These are phyloP conservation scores for Phytophthora constricta DNA, from an alignment of 352 stramenopile genomes.

Conservation along the genomic window DNA sequence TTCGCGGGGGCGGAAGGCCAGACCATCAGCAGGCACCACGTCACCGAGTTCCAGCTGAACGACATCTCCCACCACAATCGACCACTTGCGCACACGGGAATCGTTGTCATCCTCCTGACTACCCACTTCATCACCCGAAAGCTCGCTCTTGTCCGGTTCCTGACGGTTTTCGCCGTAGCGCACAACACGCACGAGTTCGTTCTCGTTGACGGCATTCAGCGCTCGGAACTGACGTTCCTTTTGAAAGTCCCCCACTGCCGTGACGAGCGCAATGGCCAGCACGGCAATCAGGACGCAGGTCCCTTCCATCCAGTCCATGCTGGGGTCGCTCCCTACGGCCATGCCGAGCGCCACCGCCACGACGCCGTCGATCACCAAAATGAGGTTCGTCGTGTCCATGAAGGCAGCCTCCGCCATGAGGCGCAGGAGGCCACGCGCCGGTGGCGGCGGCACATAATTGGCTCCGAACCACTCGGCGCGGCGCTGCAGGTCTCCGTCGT, in stretches of 20 bases:
- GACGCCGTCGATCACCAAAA: constrained; percentile 45
- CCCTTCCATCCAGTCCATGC: constrained; percentile 72
- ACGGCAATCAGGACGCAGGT: constrained; percentile 82
- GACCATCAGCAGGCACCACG: constrained; percentile 84
- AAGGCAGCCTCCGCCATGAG: constrained; percentile 65
- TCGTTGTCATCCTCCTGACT: constrained; percentile 14
- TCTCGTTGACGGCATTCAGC: constrained; percentile 77
- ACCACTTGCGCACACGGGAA: constrained; percentile 57
- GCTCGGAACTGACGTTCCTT: constrained; percentile 90
- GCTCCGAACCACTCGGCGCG: constrained; percentile 33
- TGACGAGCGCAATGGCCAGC: constrained; percentile 89
- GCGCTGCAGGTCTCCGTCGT: constrained; percentile 30
- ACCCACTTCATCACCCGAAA: background rate
- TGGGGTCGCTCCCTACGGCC: constrained; percentile 32
- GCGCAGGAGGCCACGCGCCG: constrained; percentile 23
- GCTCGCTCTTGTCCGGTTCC: background rate
- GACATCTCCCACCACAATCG: constrained; percentile 90
- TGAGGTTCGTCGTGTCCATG: constrained; percentile 55
- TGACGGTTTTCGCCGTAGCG: constrained; percentile 35
- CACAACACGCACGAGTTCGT: constrained; percentile 71
- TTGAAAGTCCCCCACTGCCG: constrained; percentile 87
- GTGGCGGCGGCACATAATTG: constrained; percentile 41
- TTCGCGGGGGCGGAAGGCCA: constrained; percentile 79
- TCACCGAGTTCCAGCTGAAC: constrained; percentile 79
- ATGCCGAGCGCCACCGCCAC: constrained; percentile 43